These are phyloP conservation scores for Metarhizium album DNA, from an alignment of 2,329 filamentous ascomycete genomes.

Conservation along the genomic window DNA sequence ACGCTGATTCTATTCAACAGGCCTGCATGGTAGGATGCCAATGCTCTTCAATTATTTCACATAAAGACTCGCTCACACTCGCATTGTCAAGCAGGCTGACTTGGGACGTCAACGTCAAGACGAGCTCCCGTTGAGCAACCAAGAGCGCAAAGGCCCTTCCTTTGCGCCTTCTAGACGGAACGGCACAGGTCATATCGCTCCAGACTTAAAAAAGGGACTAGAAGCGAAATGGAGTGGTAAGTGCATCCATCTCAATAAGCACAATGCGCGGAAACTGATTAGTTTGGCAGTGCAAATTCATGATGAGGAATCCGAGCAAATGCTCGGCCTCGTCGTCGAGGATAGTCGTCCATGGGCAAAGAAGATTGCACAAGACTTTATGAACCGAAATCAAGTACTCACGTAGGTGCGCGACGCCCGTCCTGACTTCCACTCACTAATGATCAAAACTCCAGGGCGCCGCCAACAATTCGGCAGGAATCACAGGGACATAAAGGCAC, in stretches of 20 bases:
- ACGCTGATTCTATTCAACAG: neutral
- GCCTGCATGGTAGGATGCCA: conserved; percentile 6
- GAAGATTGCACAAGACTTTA: conserved; percentile 4
- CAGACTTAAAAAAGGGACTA: conserved; percentile 6
- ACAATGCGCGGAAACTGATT: neutral
- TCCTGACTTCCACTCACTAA: neutral
- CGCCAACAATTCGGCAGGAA: conserved; percentile 4
- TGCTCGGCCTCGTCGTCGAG: conserved; percentile 12
- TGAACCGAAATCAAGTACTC: conserved; percentile 4
- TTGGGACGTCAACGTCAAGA: conserved; percentile 13
- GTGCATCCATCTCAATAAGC: neutral
- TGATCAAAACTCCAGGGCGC: conserved; percentile 8
- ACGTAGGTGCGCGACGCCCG: conserved; percentile 5
- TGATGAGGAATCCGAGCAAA: conserved; percentile 14
- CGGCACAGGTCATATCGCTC: conserved; percentile 7
- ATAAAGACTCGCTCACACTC: neutral
- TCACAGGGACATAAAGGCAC: neutral
- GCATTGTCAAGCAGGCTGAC: conserved; percentile 11
- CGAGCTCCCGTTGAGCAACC: conserved; percentile 12
- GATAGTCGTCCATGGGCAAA: conserved; percentile 14
- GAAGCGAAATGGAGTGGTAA: conserved; percentile 13
- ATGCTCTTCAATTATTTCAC: neutral
- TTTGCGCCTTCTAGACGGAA: conserved; percentile 7
- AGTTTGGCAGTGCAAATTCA: conserved; percentile 8
- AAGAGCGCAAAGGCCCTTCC: conserved; percentile 9